A percentile compares a stretch with the other conserved stretches of the same genome.
These are phyloP conservation scores for Neolentinus lepideus DNA, from an alignment of 1,284 basidiomycete species.

Conservation along the genomic window DNA sequence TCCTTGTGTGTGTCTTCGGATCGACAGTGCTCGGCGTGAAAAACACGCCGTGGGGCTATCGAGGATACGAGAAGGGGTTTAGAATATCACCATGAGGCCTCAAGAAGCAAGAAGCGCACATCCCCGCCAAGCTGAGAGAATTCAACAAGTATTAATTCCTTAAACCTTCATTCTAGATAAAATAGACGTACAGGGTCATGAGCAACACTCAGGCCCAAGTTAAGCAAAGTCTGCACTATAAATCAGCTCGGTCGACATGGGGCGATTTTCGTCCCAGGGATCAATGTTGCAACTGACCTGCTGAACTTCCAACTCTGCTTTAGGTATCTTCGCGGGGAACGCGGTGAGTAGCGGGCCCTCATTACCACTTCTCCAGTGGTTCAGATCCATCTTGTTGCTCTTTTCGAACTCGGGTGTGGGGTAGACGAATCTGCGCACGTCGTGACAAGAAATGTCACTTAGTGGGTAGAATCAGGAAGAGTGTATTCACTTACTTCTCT, in stretches of 20 bases:
- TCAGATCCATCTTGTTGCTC: slow-evolving; percentile 12
- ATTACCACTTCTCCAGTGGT: slow-evolving; percentile 13
- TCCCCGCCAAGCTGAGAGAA: background rate
- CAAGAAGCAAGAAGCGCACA: background rate
- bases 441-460: background rate
- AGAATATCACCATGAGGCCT: slow-evolving; percentile 10
- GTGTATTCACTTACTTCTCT: slow-evolving; percentile 11
- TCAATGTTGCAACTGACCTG: slow-evolving; percentile 8
- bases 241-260: background rate
- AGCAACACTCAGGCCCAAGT: slow-evolving; percentile 16
- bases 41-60: slow-evolving; percentile 18
- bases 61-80: background rate
- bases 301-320: slow-evolving; percentile 14
- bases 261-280: background rate
- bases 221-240: slow-evolving; percentile 14
- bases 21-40: slow-evolving; percentile 18
- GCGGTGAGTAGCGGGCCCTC: slow-evolving; percentile 14
- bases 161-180: too few species aligned
- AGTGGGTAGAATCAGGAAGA: background rate
- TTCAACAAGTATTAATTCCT: background rate
- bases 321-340: slow-evolving; percentile 15
- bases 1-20: slow-evolving; percentile 18
- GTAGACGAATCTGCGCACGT: slow-evolving; percentile 13
- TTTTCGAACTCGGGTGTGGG: slow-evolving; percentile 12
- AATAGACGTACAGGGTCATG: slow-evolving; percentile 12